Conservation (phyloP, 2,329 filamentous ascomycete genomes). For the Parascedosporium putredinis region DNA sequence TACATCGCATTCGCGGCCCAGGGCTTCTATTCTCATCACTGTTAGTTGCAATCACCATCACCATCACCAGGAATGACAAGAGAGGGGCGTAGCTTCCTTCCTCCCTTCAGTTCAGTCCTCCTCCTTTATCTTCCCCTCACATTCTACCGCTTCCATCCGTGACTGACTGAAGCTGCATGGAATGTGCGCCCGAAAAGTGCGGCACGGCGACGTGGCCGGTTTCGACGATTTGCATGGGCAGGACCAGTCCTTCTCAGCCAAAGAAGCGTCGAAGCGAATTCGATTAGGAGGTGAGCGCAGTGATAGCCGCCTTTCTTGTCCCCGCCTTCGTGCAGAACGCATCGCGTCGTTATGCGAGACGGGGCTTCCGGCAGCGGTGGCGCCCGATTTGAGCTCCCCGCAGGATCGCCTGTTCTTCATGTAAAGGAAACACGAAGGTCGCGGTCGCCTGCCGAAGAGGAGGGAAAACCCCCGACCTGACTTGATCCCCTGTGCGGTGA, state of each 20-base stretch:
- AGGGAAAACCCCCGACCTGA: too few species aligned
- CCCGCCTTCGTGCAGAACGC: background rate
- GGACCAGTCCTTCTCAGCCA: background rate
- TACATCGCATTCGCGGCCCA: too few species aligned
- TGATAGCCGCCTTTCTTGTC: background rate
- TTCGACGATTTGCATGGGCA: background rate
- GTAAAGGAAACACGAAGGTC: too few species aligned
- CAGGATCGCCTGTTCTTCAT: slow-evolving; percentile 1
- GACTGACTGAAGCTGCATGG: too few species aligned
- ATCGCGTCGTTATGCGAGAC: background rate
- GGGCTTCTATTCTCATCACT: too few species aligned
- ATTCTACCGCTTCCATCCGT: background rate
- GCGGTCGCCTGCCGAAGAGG: too few species aligned
- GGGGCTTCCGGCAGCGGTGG: background rate
- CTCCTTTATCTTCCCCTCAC: background rate
- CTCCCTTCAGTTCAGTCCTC: too few species aligned
- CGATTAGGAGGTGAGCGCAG: background rate
- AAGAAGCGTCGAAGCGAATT: background rate
- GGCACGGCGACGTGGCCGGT: background rate
- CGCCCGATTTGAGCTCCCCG: background rate
- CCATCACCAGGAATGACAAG: too few species aligned
- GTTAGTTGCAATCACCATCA: too few species aligned
- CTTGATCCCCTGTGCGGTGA: too few species aligned
- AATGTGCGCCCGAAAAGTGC: too few species aligned
- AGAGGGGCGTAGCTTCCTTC: too few species aligned